Conservation (phyloP, 768 basidiomycete genomes). For the Kwoniella europaea region DNA sequence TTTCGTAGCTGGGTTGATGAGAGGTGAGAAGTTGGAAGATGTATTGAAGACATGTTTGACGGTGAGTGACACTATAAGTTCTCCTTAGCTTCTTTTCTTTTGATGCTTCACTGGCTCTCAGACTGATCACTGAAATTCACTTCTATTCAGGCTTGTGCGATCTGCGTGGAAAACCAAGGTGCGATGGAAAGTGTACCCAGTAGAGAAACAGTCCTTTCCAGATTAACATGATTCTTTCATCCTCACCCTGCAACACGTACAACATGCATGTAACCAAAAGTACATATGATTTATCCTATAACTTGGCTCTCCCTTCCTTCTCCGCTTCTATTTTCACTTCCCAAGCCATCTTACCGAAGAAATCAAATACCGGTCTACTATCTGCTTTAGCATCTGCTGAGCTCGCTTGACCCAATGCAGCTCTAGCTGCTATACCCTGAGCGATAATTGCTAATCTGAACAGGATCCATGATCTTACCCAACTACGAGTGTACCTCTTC, state of each 20-base stretch:
- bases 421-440: slow-evolving; percentile 88
- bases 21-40: slow-evolving; percentile 31
- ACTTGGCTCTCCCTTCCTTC: slow-evolving; percentile 37
- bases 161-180: slow-evolving; percentile 56
- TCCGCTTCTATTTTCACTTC: slow-evolving; percentile 56
- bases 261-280: neutral
- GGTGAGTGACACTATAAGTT: slow-evolving; percentile 28
- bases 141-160: slow-evolving; percentile 49
- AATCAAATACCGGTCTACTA: slow-evolving; percentile 57
- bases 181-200: slow-evolving; percentile 51
- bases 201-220: neutral
- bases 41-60: slow-evolving; percentile 48
- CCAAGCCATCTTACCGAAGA: slow-evolving; percentile 70
- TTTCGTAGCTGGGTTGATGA: slow-evolving; percentile 55
- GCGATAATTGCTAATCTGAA: slow-evolving; percentile 73
- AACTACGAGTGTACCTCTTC: slow-evolving; percentile 8
- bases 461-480: slow-evolving; percentile 36
- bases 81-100: neutral
- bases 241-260: neutral
- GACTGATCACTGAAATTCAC: no score
- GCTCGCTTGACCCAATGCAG: slow-evolving; percentile 83
- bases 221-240: neutral
- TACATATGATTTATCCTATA: slow-evolving; percentile 24
- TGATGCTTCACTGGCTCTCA: no score
- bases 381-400: slow-evolving; percentile 71